Conservation (phyloP, 768 basidiomycete genomes). For the Gelatoporia subvermispora region DNA sequence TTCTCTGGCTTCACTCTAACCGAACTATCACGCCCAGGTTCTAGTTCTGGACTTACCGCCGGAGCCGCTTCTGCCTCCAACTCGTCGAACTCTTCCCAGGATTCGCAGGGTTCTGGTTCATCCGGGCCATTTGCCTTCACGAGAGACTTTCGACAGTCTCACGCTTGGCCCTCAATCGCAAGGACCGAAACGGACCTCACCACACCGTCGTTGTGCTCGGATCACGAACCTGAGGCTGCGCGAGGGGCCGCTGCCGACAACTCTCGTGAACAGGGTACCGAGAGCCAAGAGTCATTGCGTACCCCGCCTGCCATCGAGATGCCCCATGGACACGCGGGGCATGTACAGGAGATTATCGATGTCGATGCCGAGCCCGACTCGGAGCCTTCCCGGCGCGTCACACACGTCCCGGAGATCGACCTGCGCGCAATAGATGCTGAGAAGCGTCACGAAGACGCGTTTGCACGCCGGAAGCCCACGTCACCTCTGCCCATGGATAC, state of each 20-base stretch:
- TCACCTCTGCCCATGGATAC: slow-evolving; percentile 55
- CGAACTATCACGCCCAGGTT: too few species aligned
- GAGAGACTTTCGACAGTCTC: slow-evolving; percentile 7
- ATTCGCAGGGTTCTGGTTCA: slow-evolving; percentile 3
- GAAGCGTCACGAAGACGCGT: slow-evolving; percentile 28
- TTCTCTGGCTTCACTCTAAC: slow-evolving; percentile 11
- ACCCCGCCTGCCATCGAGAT: not conserved
- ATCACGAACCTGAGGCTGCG: slow-evolving; percentile 45
- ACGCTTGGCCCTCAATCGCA: slow-evolving; percentile 29
- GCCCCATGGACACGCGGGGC: not conserved
- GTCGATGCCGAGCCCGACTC: slow-evolving; percentile 9
- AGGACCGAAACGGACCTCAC: slow-evolving; percentile 36
- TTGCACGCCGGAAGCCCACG: slow-evolving; percentile 56
- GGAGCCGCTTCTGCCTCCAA: slow-evolving; percentile 12
- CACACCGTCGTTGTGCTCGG: slow-evolving; percentile 73
- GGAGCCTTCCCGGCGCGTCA: not conserved
- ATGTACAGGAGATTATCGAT: slow-evolving; percentile 16
- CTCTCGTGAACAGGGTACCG: slow-evolving; percentile 30
- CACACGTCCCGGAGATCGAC: not conserved
- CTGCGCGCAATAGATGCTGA: not conserved
- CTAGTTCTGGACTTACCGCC: slow-evolving; percentile 2
- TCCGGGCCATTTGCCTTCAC: slow-evolving; percentile 1
- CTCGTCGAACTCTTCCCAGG: slow-evolving; percentile 8
- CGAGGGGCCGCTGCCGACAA: slow-evolving; percentile 16
- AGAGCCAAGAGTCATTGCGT: slow-evolving; percentile 40